Evolutionary conservation across 192 early-diverging fungal genomes (phyloP), one percentile per base, ranked within the genome.

Genomic region (Backusella australiensis): DNA sequence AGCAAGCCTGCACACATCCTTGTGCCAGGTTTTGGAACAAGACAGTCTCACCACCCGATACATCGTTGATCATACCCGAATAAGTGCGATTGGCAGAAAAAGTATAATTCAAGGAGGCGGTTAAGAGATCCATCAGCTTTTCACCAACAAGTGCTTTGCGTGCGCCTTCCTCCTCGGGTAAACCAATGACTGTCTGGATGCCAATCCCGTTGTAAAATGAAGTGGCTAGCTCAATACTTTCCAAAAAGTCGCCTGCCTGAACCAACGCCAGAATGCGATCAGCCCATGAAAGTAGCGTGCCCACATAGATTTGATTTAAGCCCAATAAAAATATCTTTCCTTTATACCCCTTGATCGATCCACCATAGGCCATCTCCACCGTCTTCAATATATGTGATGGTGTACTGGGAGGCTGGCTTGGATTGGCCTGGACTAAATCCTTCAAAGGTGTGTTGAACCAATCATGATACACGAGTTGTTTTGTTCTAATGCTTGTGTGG

Each of bases 301-400:
- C 89, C 19, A 85, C 79, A 75, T 78, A 87, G 19, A 90, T 38
- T 63, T 88, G 86, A 29, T 81, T 67, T n/a, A 90, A 75, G 21
- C 89, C 89, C 87, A 90, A 73, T 36, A 90, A 76, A 77, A 88
- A 90, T 9, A 90, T 71, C 71, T 84, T 87, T 63, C 87, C 87
- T 72, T 87, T 90, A 71, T 90, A 84, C 0, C 85, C 83, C 42
- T 81, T 80, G 68, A 88, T 82, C 23, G 85, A 86, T 76, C 82
- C 86, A 65, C 85, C 85, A 71, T 88, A 90, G 34, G 85, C 86
- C 84, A 90, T 85, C 63, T 83, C 78, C 32, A 83, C 70, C 11
- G 34, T 65, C 34, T 77, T 75, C 1, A 67, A 12, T 56, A 34
- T 52, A 6, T 67, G 6, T 15, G 69, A 34, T 34, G 79, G 46